Evolutionary conservation across 225 moss, liverwort and hornwort genomes (phyloP), one percentile per base, ranked within the genome.

Genomic region (Lunularia cruciata): DNA sequence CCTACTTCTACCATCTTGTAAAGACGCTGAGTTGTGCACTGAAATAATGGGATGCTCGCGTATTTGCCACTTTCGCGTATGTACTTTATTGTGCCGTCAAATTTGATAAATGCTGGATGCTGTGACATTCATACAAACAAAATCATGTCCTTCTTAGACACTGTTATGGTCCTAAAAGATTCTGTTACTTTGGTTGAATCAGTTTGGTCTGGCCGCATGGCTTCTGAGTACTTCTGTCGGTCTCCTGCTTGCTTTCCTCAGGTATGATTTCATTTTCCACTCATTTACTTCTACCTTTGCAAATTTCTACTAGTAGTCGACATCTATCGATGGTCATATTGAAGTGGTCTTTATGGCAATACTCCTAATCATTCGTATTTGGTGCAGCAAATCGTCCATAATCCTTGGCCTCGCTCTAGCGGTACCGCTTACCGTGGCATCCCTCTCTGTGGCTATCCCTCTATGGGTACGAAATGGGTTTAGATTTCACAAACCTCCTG

Each of bases 401-500:
- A 87, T 95, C 65, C 85, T 95, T 64, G 91, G 89, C 68, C 67
- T 95, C 18, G 67, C 94, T 28, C 73, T 95, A 39, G 89, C 89
- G 42, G 76, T 91, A 40, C 94, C 94, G 60, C 78, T 95, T 76
- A 77, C 89, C 72, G 85, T 84, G 60, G 94, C 89, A 35, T 85
- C 87, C 25, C 83, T 89, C 39, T 80, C 86, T 68, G 88, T 95
- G 55, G 89, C 86, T 42, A 75, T 91, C 54, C 94, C 94, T 38
- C 83, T 95, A 65, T 95, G 91, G 89, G 85, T 89, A 39, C 83
- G 82, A 58, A 95, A 95, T 57, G 94, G 94, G 34, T 95, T 86
- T 76, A 84, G 88, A 47, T 95, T 91, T 72, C 91, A 89, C 55
- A 86, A 83, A 67, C 71, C 83, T 45, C 81, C 91, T 75, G 70